Evolutionary conservation across 2,329 filamentous ascomycete genomes (phyloP).

Genomic region (Beauveria australis): DNA sequence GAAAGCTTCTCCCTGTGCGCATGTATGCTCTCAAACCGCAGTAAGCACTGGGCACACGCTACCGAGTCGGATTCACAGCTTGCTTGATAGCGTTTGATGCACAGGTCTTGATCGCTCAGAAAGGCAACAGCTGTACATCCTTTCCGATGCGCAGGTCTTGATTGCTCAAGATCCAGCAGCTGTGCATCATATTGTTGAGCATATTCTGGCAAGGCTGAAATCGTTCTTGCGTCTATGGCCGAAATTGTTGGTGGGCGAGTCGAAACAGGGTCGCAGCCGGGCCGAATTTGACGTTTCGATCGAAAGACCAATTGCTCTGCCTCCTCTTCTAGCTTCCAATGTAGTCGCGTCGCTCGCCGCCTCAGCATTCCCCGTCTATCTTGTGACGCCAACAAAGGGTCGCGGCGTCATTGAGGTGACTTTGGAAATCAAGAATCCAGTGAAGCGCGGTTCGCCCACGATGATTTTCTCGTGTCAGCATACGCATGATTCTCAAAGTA

Average conservation of each 20-base stretch:
- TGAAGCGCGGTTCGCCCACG: not conserved
- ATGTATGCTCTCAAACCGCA: conserved; percentile 61
- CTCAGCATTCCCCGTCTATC: not conserved
- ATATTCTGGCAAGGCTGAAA: not conserved
- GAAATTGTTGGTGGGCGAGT: not conserved
- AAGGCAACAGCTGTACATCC: not conserved
- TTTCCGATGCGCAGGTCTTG: not conserved
- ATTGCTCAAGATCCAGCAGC: not conserved
- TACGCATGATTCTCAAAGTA: too few species aligned
- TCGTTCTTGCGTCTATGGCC: not conserved
- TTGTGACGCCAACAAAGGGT: too few species aligned
- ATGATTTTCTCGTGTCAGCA: not conserved
- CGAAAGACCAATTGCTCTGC: not conserved
- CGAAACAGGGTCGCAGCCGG: not conserved
- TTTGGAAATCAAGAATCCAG: not conserved
- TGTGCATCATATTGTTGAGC: not conserved
- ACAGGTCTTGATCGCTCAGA: too few species aligned
- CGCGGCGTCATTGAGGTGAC: too few species aligned
- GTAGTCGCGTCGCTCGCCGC: not conserved
- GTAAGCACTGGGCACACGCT: not conserved
- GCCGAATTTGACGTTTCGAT: not conserved
- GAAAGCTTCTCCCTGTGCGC: conserved; percentile 58
- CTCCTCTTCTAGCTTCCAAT: not conserved
- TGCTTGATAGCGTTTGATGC: too few species aligned
- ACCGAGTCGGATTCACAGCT: not conserved